A percentile compares a stretch with the other conserved stretches of the same genome.
Conservation (phyloP, 257 asterid genomes). For the Solanum commersonii region DNA sequence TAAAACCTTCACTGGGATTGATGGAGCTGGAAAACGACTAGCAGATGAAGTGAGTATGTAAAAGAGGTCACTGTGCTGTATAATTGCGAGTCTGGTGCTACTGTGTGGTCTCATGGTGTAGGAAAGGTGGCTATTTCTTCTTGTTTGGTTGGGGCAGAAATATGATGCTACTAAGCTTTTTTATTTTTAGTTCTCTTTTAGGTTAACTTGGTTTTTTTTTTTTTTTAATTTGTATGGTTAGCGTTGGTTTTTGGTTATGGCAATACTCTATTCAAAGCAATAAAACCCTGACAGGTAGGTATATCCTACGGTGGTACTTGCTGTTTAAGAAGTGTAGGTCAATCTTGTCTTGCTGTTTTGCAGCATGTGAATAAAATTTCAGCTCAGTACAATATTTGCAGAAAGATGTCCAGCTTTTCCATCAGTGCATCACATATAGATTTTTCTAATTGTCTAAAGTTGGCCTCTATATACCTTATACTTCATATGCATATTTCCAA, state of each 20-base stretch:
- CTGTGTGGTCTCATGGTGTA: background rate
- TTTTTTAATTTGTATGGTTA: background rate
- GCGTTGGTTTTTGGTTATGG: background rate
- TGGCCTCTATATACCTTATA: background rate
- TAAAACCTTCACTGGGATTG: slow-evolving; percentile 88
- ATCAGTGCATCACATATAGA: background rate
- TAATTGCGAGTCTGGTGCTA: background rate
- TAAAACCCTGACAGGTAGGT: background rate
- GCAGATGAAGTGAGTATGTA: slow-evolving; percentile 86
- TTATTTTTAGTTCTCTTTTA: background rate
- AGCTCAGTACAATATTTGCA: background rate
- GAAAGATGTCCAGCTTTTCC: background rate
- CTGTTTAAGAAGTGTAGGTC: background rate
- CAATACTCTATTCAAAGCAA: background rate
- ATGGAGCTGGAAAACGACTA: slow-evolving; percentile 84
- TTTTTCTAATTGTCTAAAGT: background rate
- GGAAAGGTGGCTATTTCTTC: background rate
- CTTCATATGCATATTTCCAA: background rate
- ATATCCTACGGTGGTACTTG: background rate
- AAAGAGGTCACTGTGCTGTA: background rate
- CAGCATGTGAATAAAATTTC: background rate
- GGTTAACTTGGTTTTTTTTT: background rate
- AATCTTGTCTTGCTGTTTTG: background rate
- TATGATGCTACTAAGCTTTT: background rate
- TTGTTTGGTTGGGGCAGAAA: background rate